Evolutionary conservation across 129 eudicot species (phyloP).

Genomic region (Artemisia annua): DNA sequence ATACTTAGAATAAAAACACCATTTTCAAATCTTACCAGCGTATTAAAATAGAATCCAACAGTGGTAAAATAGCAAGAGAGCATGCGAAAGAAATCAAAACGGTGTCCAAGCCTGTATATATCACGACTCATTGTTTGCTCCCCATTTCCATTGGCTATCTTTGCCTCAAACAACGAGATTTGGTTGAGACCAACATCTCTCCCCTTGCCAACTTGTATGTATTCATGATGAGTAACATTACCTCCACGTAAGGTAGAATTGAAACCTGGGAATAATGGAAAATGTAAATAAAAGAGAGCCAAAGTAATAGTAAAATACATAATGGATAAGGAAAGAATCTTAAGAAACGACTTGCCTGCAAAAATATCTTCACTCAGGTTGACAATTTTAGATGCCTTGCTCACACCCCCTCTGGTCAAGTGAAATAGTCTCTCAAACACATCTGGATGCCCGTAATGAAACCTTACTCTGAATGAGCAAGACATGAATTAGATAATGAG

Average conservation of each 20-base stretch:
- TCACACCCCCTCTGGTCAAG: conserved; percentile 90
- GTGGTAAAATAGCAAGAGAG: conserved; percentile 87
- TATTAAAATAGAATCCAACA: conserved; percentile 84
- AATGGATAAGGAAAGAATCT: not conserved
- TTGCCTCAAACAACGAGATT: conserved; percentile 90
- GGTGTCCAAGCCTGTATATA: conserved; percentile 90
- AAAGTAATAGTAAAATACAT: not conserved
- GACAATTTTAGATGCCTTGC: conserved; percentile 92
- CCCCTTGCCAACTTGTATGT: conserved; percentile 99
- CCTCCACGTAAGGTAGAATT: conserved; percentile 98
- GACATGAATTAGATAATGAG: conserved; percentile 16
- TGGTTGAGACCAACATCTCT: conserved; percentile 97
- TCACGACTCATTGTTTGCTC: conserved; percentile 99
- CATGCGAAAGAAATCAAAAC: conserved; percentile 98
- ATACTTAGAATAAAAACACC: not conserved
- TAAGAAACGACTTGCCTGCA: conserved; percentile 64
- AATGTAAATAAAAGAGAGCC: conserved; percentile 14
- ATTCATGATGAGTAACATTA: conserved; percentile 92
- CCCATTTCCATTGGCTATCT: conserved; percentile 94
- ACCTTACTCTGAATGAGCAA: conserved; percentile 71
- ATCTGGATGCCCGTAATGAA: conserved; percentile 99
- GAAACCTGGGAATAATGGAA: conserved; percentile 52
- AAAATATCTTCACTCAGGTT: conserved; percentile 95
- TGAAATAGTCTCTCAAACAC: conserved; percentile 95
- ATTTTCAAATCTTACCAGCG: conserved; percentile 50